Base-by-base conservation (phyloP, 2,329 filamentous ascomycete species). In the Septoria linicola region DNA sequence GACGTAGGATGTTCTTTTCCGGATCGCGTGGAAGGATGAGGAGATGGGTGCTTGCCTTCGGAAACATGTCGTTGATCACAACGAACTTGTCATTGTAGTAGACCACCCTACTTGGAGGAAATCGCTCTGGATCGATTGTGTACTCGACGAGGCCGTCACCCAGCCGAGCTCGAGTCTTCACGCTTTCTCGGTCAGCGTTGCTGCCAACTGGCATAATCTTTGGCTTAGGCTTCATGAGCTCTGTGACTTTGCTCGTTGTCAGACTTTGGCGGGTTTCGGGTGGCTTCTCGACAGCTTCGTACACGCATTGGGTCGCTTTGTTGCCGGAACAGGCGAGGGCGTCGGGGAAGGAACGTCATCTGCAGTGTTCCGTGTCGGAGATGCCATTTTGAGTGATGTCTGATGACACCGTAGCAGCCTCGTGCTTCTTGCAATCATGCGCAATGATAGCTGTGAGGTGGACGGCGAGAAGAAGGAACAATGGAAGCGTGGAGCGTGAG, bases 21-120 rank as follows among this genome's bases (percentile, higher is more conserved):
- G 76, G 65, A 34, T 86, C 81, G 42, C 91, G 86, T 5, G 91
- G 89, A 4, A 97, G 82, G n/a, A 97, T 81, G 2, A 99, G 86
- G 1, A 89, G 78, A 72, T 99, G 93, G 3, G 96, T 77, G 3
- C 81, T 83, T 3, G 88, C 82, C 70, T 97, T 99, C 7, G 93
- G 91, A 66, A 83, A 99, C 55, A 83, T 75, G 72, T 99, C 93
- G 61, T 85, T 79, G 68, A 97, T 88, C 16, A 84, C 80, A 43
- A 91, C 87, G 59, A 86, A 89, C 54, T 82, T 72, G n/a, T 80
- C 75, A 58, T 82, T 81, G 69, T 84, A 75, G 64, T 83, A 84
- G 48, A 93, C 75, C 1, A 90, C 80, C 7, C 79, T 73, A 20
- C 74, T 76, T 4, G 76, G 59, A 1, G 83, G 78, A 62, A 82